phyloP scores from a whole-genome alignment of 345 rosid genomes.

The Cardamine occulta region DNA sequence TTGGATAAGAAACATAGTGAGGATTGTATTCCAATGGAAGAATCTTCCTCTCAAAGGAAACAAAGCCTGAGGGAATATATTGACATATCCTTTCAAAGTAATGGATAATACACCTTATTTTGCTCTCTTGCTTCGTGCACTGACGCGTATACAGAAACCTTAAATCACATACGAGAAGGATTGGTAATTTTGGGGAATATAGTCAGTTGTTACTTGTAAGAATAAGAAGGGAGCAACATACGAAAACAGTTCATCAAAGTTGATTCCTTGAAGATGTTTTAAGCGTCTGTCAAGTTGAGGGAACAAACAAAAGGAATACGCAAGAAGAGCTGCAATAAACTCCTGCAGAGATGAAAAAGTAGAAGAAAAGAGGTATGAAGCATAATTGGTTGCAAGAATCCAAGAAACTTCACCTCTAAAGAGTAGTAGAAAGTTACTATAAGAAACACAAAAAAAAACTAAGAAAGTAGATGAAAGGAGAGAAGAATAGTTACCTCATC shows the following conservation, averaged over 20 bases:
- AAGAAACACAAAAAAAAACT: not conserved
- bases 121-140: conserved; percentile 58
- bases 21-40: conserved; percentile 50
- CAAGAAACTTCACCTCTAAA: not conserved
- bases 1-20: conserved; percentile 49
- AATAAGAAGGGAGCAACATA: conserved; percentile 48
- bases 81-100: conserved; percentile 74
- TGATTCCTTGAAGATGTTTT: conserved; percentile 68
- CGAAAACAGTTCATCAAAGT: conserved; percentile 74
- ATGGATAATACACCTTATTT: conserved; percentile 66
- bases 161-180: conserved; percentile 23
- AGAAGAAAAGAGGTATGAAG: not conserved
- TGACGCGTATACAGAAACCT: conserved; percentile 59
- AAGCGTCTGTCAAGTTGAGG: conserved; percentile 55
- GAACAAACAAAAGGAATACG: conserved; percentile 62
- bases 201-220: not conserved
- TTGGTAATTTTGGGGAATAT: not conserved
- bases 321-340: conserved; percentile 43
- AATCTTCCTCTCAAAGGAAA: conserved; percentile 85
- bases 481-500: conserved; percentile 52
- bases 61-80: conserved; percentile 65
- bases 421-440: too few species aligned
- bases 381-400: not conserved
- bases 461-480: conserved; percentile 6
- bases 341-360: conserved; percentile 20